phyloP scores from a whole-genome alignment of 2,329 filamentous ascomycete genomes.

The Colletotrichum sp. region DNA sequence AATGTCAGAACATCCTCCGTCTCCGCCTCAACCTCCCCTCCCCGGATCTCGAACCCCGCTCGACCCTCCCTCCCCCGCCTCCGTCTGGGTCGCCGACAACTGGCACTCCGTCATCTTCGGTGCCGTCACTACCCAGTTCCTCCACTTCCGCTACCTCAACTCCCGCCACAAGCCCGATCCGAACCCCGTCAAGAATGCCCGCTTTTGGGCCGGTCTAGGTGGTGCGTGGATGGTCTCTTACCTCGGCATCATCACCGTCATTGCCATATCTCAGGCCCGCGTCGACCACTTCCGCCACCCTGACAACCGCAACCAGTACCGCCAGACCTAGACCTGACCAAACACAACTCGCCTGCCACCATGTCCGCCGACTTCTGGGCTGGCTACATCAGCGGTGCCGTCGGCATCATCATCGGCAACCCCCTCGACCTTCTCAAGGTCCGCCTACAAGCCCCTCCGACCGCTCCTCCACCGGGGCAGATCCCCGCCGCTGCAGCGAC shows the following conservation, averaged over 20 bases:
- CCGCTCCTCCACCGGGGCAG: slow-evolving; percentile 5
- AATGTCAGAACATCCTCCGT: background rate
- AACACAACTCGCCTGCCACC: background rate
- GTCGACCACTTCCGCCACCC: slow-evolving; percentile 19
- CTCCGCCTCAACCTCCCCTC: background rate
- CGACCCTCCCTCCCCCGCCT: slow-evolving; percentile 2
- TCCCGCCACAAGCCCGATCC: slow-evolving; percentile 14
- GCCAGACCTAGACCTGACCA: background rate
- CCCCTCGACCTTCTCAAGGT: slow-evolving; percentile 65
- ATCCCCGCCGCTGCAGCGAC: slow-evolving; percentile 21
- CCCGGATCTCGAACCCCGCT: slow-evolving; percentile 4
- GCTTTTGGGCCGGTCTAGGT: slow-evolving; percentile 21
- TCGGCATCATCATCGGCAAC: slow-evolving; percentile 58
- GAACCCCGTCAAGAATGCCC: slow-evolving; percentile 22
- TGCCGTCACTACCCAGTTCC: slow-evolving; percentile 14
- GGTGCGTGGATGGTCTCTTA: slow-evolving; percentile 23
- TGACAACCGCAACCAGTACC: slow-evolving; percentile 5
- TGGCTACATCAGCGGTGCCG: slow-evolving; percentile 85
- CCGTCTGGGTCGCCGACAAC: slow-evolving; percentile 22
- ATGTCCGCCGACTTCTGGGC: slow-evolving; percentile 96
- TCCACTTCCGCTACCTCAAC: slow-evolving; percentile 22
- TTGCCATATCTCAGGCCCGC: slow-evolving; percentile 18
- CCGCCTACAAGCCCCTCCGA: slow-evolving; percentile 69
- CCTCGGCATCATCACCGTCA: slow-evolving; percentile 15
- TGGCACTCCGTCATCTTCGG: slow-evolving; percentile 20